Base-by-base conservation (phyloP, 1,284 basidiomycete species). In the Irpex lacteus region DNA sequence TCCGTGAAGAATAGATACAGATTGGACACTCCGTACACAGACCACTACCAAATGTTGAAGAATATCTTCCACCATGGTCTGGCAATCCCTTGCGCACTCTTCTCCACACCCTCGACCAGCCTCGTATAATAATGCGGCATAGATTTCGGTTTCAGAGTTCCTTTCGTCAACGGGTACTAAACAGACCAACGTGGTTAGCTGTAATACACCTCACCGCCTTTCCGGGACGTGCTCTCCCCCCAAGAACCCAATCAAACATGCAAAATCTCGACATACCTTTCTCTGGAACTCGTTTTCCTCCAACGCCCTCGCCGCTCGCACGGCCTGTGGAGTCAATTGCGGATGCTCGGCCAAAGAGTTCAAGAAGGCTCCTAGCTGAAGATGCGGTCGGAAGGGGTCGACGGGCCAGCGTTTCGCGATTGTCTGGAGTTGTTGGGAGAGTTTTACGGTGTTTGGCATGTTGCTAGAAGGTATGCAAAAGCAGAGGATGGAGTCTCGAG, bases 31-130 rank as follows among this genome's bases (percentile, higher is more conserved):
- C 26, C 26, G 26, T 26, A 26, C 26, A 26, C 26, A 26, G 26
- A 26, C 26, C 26, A 26, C 76, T 82, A 91, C 89, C 89, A 91
- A 63, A 92, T 80, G 52, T 85, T 84, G 69, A 92, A 88, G 75
- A 92, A 90, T 50, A 89, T 78, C 74, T 92, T 91, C 90, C 90
- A 93, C 88, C 87, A 87, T 2, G 90, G 89, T 55, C 91, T 79
- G 21, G 81, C 82, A 59, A 91, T 89, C n/a, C 90, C 90, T 70
- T 86, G 79, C 2, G 85, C 83, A 70, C 88, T 90, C 75, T 88
- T 90, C 66, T 90, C 84, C 67, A 87, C 86, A 3, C 85, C 91
- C 68, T 90, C 88, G 1, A 85, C 80, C 15, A 93, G 80, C 44
- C 89, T 84, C 50, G 84, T 80, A 70, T 93, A 93, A 74, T 92